Percentiles rank a stretch among this genome's conserved stretches.
These are phyloP conservation scores for Carex arenaria DNA, from an alignment of 202 grass and related monocot species.

Conservation along the genomic window DNA sequence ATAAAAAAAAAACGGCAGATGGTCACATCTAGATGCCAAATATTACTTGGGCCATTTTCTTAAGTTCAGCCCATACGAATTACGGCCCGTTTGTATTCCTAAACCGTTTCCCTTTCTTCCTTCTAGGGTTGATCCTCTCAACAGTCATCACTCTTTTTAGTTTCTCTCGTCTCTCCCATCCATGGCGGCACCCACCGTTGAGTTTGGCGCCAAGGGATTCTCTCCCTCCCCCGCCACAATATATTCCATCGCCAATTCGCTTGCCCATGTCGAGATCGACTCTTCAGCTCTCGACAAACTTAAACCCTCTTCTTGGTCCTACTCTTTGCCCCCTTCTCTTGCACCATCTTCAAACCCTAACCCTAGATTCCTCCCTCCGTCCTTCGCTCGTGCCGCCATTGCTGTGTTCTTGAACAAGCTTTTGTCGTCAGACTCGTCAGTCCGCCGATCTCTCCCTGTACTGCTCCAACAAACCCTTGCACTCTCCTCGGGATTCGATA, in stretches of 20 bases:
- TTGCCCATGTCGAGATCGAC: conserved; percentile 35
- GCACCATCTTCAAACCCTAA: neutral
- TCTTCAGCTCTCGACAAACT: conserved; percentile 37
- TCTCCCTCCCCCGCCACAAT: conserved; percentile 29
- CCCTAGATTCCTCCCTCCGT: conserved; percentile 21
- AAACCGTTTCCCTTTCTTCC: neutral
- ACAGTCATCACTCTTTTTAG: neutral
- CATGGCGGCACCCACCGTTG: conserved; percentile 35
- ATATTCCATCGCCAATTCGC: conserved; percentile 35
- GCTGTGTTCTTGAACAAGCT: conserved; percentile 87
- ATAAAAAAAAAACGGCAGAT: too few relatives aligned
- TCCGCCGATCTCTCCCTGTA: conserved; percentile 31
- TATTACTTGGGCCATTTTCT: too few relatives aligned
- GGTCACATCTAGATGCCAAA: too few relatives aligned
- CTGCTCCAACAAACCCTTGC: conserved; percentile 29
- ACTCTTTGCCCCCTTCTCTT: neutral
- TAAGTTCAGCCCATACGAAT: neutral
- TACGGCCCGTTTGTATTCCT: neutral
- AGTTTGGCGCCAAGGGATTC: conserved; percentile 53
- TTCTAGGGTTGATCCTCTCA: conserved; percentile 15
- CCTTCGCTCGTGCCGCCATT: conserved; percentile 49
- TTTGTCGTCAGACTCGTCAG: conserved; percentile 37
- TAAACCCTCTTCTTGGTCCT: conserved; percentile 3
- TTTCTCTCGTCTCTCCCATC: neutral
- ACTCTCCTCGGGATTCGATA: conserved; percentile 35